Conservation (phyloP, 2,329 filamentous ascomycete species). For the Aspergillus proliferans region DNA sequence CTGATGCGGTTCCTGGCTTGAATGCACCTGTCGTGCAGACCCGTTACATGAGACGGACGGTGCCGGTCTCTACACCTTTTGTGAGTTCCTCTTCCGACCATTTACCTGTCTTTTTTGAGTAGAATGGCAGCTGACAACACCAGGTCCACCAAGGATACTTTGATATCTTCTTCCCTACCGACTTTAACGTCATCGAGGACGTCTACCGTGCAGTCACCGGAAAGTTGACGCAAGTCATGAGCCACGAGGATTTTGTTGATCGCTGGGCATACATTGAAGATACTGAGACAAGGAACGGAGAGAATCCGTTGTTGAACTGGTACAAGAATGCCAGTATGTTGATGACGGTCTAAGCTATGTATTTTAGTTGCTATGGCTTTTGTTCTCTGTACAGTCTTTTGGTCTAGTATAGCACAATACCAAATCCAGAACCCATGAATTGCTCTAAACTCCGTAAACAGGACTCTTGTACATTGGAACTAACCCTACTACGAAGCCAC, state of each 20-base stretch:
- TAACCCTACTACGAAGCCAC: too few relatives aligned
- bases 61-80: constrained; percentile 83
- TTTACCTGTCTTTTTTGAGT: background rate
- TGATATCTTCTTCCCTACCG: constrained; percentile 95
- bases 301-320: constrained; percentile 87
- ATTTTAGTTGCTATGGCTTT: background rate
- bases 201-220: constrained; percentile 91
- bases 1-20: constrained; percentile 73
- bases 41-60: constrained; percentile 75
- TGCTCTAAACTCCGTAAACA: too few relatives aligned
- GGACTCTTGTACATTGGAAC: too few relatives aligned
- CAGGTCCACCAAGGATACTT: constrained; percentile 98
- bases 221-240: constrained; percentile 75
- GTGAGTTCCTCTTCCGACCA: constrained; percentile 49
- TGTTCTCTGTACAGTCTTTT: background rate
- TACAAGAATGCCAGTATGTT: constrained; percentile 94
- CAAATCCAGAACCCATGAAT: background rate
- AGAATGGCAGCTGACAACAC: constrained; percentile 4
- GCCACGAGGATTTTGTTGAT: constrained; percentile 84
- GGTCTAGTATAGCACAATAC: background rate
- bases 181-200: constrained; percentile 84
- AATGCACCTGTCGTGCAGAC: constrained; percentile 97
- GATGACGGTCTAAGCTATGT: constrained; percentile 61
- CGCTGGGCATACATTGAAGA: constrained; percentile 87
- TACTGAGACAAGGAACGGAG: constrained; percentile 79